Evolutionary conservation across 768 basidiomycete genomes (phyloP).

Genomic region (Hypsizygus marmoreus): DNA sequence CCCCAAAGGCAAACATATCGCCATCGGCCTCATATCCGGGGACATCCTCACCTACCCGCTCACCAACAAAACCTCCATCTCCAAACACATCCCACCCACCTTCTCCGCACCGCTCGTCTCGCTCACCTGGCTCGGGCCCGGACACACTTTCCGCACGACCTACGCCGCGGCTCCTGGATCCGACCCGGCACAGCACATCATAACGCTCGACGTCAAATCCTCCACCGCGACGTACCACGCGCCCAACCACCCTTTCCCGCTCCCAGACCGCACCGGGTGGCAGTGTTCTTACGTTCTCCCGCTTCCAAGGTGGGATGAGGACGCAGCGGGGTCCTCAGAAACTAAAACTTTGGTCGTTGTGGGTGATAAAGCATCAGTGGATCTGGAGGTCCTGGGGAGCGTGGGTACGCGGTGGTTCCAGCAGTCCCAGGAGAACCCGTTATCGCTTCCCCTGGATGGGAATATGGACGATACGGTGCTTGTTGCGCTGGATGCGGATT

Average conservation of each 20-base stretch:
- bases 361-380: slow-evolving; percentile 47
- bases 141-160: slow-evolving; percentile 66
- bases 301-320: slow-evolving; percentile 52
- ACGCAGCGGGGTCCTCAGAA: slow-evolving; percentile 33
- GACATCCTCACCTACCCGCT: slow-evolving; percentile 71
- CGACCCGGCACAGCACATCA: slow-evolving; percentile 44
- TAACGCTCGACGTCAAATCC: slow-evolving; percentile 44
- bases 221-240: slow-evolving; percentile 39
- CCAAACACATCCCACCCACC: slow-evolving; percentile 65
- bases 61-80: slow-evolving; percentile 50
- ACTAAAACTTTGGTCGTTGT: slow-evolving; percentile 44
- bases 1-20: slow-evolving; percentile 83
- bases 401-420: slow-evolving; percentile 47
- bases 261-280: slow-evolving; percentile 39
- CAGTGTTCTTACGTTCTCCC: slow-evolving; percentile 35
- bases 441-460: slow-evolving; percentile 68
- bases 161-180: slow-evolving; percentile 46
- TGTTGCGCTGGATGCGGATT: slow-evolving; percentile 63
- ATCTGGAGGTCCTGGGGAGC: slow-evolving; percentile 48
- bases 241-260: slow-evolving; percentile 42
- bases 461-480: slow-evolving; percentile 72
- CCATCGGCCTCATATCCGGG: slow-evolving; percentile 69
- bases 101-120: slow-evolving; percentile 50
- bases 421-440: slow-evolving; percentile 50
- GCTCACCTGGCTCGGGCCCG: slow-evolving; percentile 67